A percentile compares a stretch with the other conserved stretches of the same genome.
Evolutionary conservation across 2,329 filamentous ascomycete genomes (phyloP).

Genomic region (Didymosphaeria variabile): DNA sequence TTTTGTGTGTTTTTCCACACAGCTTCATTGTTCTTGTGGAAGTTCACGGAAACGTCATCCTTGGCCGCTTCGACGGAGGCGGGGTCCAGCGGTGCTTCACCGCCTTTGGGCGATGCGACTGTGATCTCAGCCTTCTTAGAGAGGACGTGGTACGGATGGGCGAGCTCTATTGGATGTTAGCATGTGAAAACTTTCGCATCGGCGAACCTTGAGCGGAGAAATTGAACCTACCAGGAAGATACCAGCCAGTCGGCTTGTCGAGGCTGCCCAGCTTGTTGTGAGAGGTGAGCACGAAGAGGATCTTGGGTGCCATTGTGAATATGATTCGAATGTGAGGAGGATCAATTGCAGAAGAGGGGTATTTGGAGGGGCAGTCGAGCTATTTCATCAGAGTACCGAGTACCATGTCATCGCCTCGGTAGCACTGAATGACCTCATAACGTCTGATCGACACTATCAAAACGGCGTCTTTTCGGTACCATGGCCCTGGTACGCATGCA

Average conservation of each 20-base stretch:
- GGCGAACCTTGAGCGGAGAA: too few relatives aligned
- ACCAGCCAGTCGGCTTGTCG: constrained; percentile 72
- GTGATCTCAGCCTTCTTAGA: constrained; percentile 48
- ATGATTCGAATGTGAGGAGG: constrained; percentile 1
- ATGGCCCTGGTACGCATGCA: not conserved
- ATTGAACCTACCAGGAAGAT: constrained; percentile 53
- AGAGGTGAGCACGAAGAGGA: constrained; percentile 77
- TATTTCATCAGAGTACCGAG: not conserved
- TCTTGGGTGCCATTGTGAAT: constrained; percentile 56
- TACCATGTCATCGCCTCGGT: not conserved
- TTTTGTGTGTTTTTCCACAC: constrained; percentile 72
- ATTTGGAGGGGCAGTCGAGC: not conserved
- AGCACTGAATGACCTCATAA: not conserved
- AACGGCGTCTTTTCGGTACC: not conserved
- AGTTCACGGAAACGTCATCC: constrained; percentile 55
- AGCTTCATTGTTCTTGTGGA: constrained; percentile 61
- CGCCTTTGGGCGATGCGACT: constrained; percentile 52
- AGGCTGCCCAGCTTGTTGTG: constrained; percentile 57
- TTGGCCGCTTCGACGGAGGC: constrained; percentile 52
- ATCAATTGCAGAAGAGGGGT: not conserved
- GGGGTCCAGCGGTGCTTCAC: constrained; percentile 50
- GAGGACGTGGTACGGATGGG: constrained; percentile 52
- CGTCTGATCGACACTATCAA: not conserved
- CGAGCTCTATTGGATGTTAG: constrained; percentile 28
- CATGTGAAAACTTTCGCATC: not conserved